Base-by-base conservation (phyloP, 352 stramenopile species). In the Phytophthora idaei region DNA sequence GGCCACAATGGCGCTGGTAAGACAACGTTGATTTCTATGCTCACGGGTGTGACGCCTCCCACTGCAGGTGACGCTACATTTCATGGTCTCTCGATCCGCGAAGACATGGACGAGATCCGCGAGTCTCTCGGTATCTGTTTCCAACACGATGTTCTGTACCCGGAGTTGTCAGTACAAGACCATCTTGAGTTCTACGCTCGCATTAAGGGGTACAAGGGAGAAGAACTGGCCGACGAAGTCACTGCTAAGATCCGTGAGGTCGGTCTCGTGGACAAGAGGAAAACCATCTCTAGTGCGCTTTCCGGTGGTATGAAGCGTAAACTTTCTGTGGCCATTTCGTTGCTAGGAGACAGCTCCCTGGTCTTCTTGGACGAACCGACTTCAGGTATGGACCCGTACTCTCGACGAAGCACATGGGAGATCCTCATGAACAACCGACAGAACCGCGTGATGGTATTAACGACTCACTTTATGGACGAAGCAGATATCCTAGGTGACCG, bases 401-500 rank as follows among this genome's bases (percentile, higher is more conserved):
- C 69, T 54, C 80, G 96, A 44, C 80, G 96, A 21, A 98, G 98
- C 61, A 85, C 98, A 67, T 98, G 92, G 92, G 68, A 94, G 32
- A 73, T 97, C 11, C 66, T 90, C 6, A 63, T 82, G 45, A 69
- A 74, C 63, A 81, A 77, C 47, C 65, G 80, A 27, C 53, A 82
- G 59, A 71, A 81, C 50, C 74, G 80, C 12, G 69, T 93, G 39
- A 90, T 97, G 45, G 73, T 98, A 28, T 56, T 98, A 12, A 98
- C 90, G 12, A 98, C 93, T 29, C 95, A 99, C 61, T 98, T 98
- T 64, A 98, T 98, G 94, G 93, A 98, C 54, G 92, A 98, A 77
- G 88, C 89, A 1, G 87, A 98, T 57, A 76, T 93, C n/a, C 70
- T 98, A 14, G 82, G 81, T 1, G 89, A 96, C 34, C 81, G 84